These are phyloP conservation scores for Verbascum thapsus DNA, from an alignment of 257 asterid species.

Conservation along the genomic window DNA sequence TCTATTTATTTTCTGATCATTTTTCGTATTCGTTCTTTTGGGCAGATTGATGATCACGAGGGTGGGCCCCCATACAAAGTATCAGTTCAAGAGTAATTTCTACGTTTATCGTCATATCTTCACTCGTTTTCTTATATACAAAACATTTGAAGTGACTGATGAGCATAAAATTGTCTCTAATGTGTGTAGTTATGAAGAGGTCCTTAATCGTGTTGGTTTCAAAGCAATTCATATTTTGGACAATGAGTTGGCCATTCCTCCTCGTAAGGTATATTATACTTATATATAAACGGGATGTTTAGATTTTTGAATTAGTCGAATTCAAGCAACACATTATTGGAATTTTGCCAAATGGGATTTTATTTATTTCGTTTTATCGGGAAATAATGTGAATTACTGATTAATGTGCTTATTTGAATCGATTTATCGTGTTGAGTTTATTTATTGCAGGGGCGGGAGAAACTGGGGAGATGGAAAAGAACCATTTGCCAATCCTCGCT, in stretches of 20 bases:
- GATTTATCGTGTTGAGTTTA: constrained; percentile 6
- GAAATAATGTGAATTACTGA: too few relatives aligned
- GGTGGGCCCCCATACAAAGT: constrained; percentile 93
- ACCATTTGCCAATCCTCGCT: constrained; percentile 35
- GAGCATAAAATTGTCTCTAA: neutral
- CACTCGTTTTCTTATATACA: neutral
- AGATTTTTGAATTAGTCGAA: neutral
- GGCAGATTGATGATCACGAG: constrained; percentile 68
- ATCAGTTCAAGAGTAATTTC: constrained; percentile 65
- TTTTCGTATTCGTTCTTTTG: constrained; percentile 13
- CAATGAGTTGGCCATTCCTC: constrained; percentile 64
- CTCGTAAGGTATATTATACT: constrained; percentile 56
- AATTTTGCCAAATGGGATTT: neutral
- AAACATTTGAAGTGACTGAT: constrained; percentile 4
- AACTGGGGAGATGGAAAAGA: constrained; percentile 73
- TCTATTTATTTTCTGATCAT: constrained; percentile 16
- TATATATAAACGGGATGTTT: neutral
- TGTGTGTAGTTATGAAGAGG: constrained; percentile 67
- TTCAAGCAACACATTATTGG: neutral
- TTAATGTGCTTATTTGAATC: too few relatives aligned
- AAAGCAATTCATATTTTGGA: constrained; percentile 59
- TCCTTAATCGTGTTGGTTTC: constrained; percentile 69
- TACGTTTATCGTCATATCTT: constrained; percentile 12
- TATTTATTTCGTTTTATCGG: too few relatives aligned
- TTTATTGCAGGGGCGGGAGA: constrained; percentile 66